These are phyloP conservation scores for Meyerozyma athensensis DNA, from an alignment of 1,139 yeast species.

Conservation along the genomic window DNA sequence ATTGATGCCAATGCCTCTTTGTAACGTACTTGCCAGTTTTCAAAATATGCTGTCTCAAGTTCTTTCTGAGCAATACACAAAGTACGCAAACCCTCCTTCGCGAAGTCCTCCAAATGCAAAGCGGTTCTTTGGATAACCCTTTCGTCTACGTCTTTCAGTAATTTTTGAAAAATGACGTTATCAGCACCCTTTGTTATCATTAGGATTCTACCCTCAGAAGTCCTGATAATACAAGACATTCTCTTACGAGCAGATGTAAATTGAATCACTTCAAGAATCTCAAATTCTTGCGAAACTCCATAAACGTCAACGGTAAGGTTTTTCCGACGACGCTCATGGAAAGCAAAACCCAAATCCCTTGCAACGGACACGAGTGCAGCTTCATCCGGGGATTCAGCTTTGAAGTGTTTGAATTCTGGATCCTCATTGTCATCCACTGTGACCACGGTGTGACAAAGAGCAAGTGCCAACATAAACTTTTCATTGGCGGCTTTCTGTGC, in stretches of 20 bases:
- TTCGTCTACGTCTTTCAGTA: constrained; percentile 36
- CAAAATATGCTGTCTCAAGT: constrained; percentile 55
- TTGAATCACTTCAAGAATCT: constrained; percentile 71
- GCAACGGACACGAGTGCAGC: constrained; percentile 94
- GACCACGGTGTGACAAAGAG: constrained; percentile 88
- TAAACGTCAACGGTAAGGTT: constrained; percentile 68
- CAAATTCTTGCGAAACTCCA: constrained; percentile 68
- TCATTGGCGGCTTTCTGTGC: constrained; percentile 62
- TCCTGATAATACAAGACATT: constrained; percentile 50
- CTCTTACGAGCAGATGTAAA: constrained; percentile 89
- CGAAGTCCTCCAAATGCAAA: constrained; percentile 81
- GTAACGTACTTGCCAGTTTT: constrained; percentile 64
- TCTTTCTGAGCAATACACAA: constrained; percentile 86
- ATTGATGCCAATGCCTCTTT: constrained; percentile 71
- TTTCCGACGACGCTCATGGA: constrained; percentile 68
- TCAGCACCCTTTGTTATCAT: constrained; percentile 93
- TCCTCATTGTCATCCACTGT: constrained; percentile 65
- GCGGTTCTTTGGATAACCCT: constrained; percentile 57
- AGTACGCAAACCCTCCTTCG: constrained; percentile 96
- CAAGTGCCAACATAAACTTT: constrained; percentile 80
- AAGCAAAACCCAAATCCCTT: constrained; percentile 83
- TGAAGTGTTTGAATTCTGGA: constrained; percentile 51
- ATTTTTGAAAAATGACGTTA: constrained; percentile 76
- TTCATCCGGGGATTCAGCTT: constrained; percentile 98
- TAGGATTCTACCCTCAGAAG: constrained; percentile 48